A percentile compares a stretch with the other conserved stretches of the same genome.
phyloP scores from a whole-genome alignment of 2,329 filamentous ascomycete genomes.

The Neopestalotiopsis sp. region DNA sequence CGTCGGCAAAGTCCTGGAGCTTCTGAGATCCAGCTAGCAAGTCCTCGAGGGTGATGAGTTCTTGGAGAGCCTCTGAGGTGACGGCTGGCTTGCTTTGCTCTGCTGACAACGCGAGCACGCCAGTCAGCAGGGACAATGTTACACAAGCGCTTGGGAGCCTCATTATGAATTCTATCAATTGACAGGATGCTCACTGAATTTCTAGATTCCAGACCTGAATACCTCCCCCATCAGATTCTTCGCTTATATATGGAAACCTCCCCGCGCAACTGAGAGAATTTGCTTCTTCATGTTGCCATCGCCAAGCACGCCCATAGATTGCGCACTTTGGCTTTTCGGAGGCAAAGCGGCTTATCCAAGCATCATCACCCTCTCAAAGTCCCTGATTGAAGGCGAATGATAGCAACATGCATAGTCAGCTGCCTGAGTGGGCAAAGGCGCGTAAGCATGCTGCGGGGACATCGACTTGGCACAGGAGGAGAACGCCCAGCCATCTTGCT shows the following conservation, averaged over 20 bases:
- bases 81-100: conserved; percentile 37
- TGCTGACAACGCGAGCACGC: background rate
- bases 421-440: conserved; percentile 14
- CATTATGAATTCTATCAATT: background rate
- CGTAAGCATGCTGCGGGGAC: background rate
- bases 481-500: conserved; percentile 3
- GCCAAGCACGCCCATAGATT: background rate
- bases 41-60: conserved; percentile 43
- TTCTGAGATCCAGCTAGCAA: conserved; percentile 49
- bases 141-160: background rate
- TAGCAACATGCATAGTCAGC: conserved; percentile 7
- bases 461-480: conserved; percentile 11
- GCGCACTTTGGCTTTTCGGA: background rate
- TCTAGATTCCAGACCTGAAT: background rate
- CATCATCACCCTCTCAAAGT: background rate
- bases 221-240: background rate
- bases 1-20: conserved; percentile 49
- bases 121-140: background rate
- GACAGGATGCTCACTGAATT: background rate
- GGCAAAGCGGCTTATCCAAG: background rate
- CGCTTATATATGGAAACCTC: background rate
- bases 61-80: conserved; percentile 43
- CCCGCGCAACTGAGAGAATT: background rate
- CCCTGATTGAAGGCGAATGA: background rate
- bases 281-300: conserved; percentile 2